Conservation (phyloP, 805 yeast genomes). For the Kluyveromyces lactis region DNA sequence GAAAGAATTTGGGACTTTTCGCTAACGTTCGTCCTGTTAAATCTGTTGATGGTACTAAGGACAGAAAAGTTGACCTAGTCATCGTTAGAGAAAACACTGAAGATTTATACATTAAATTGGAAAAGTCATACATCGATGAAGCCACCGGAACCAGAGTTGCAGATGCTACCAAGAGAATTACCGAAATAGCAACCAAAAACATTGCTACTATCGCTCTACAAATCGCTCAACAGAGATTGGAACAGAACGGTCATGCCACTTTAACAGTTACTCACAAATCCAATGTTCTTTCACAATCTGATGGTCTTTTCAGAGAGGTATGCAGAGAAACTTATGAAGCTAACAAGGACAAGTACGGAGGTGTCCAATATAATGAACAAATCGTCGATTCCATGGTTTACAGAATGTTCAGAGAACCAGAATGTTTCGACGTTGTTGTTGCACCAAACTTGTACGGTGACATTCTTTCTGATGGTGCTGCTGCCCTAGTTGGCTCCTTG, state of each 20-base stretch:
- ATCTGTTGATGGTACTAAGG: conserved; percentile 68
- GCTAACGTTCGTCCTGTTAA: conserved; percentile 98
- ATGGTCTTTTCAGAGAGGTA: conserved; percentile 93
- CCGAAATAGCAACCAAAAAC: conserved; percentile 76
- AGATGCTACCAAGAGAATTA: conserved; percentile 94
- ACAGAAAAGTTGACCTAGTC: conserved; percentile 91
- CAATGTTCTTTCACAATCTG: conserved; percentile 84
- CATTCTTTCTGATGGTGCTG: conserved; percentile 94
- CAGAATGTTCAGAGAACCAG: conserved; percentile 97
- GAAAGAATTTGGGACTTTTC: conserved; percentile 88
- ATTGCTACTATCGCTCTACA: conserved; percentile 90
- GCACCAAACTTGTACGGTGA: conserved; percentile 99
- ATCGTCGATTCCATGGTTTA: conserved; percentile 99
- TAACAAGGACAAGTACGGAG: conserved; percentile 47
- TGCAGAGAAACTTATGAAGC: conserved; percentile 38
- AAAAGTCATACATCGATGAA: conserved; percentile 53
- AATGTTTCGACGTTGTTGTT: conserved; percentile 93
- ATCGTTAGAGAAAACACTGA: conserved; percentile 98
- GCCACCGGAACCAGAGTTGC: conserved; percentile 85
- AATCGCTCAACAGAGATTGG: conserved; percentile 84
- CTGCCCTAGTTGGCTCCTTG: conserved; percentile 93
- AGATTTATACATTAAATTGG: conserved; percentile 94
- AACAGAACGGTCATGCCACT: conserved; percentile 53
- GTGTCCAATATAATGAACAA: conserved; percentile 78
- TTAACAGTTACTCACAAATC: conserved; percentile 93